Evolutionary conservation across 192 early-diverging fungal genomes (phyloP).

Genomic region (Linnemannia elongata): DNA sequence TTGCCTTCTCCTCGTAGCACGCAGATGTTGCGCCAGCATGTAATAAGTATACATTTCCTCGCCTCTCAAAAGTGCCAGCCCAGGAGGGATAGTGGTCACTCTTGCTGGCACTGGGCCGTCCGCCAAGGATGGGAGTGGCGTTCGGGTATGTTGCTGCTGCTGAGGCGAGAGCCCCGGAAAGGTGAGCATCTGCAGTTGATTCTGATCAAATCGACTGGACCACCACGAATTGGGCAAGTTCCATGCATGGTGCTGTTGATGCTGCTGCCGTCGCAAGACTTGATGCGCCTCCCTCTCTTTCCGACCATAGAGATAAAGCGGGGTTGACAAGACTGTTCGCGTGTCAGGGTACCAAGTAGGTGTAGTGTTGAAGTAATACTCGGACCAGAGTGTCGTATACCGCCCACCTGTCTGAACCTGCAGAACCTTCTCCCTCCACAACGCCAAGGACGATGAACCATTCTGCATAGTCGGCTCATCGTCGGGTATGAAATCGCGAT

Average conservation of each 20-base stretch:
- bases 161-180: constrained; percentile 19
- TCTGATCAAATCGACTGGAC: constrained; percentile 28
- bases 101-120: not conserved
- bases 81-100: constrained; percentile 24
- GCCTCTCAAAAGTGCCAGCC: constrained; percentile 23
- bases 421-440: constrained; percentile 49
- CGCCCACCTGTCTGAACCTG: constrained; percentile 50
- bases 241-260: not conserved
- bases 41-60: constrained; percentile 44
- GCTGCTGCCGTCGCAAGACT: not conserved
- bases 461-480: not conserved
- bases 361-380: constrained; percentile 55
- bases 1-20: not conserved
- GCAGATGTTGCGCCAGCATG: constrained; percentile 20
- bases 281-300: not conserved
- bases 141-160: not conserved
- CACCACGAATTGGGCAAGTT: constrained; percentile 3
- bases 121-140: not conserved
- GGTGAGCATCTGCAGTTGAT: constrained; percentile 17
- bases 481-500: constrained; percentile 27
- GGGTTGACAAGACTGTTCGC: constrained; percentile 14
- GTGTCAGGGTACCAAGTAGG: constrained; percentile 29
- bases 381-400: constrained; percentile 50
- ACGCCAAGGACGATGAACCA: not conserved
- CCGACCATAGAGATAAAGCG: not conserved